These are phyloP conservation scores for Fomitiporia mediterranea DNA, from an alignment of 1,284 basidiomycete genomes.

Conservation along the genomic window DNA sequence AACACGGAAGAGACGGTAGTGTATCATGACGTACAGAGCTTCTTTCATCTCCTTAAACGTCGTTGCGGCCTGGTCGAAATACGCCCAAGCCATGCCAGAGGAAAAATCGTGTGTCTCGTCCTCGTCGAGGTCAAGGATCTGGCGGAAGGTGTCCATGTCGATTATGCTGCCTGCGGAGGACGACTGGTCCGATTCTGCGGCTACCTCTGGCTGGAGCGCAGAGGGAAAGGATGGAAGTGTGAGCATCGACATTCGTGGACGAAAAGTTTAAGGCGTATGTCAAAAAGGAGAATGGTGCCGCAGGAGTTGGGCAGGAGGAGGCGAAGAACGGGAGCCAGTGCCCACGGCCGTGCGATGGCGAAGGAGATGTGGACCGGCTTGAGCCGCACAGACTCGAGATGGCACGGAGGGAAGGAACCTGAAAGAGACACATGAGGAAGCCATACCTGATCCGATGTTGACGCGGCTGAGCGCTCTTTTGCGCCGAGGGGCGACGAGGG, in stretches of 20 bases:
- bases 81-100: slow-evolving; percentile 71
- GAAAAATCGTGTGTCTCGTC: slow-evolving; percentile 78
- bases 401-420: not conserved
- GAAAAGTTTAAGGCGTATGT: not conserved
- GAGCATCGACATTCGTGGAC: slow-evolving; percentile 10
- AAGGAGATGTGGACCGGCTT: not conserved
- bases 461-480: not conserved
- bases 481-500: slow-evolving; percentile 1
- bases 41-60: slow-evolving; percentile 80
- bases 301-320: not conserved
- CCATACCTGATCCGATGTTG: slow-evolving; percentile 18
- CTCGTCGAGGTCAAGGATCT: slow-evolving; percentile 90
- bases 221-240: slow-evolving; percentile 11
- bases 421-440: slow-evolving; percentile 3
- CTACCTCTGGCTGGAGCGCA: slow-evolving; percentile 5
- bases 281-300: not conserved
- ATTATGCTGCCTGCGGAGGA: slow-evolving; percentile 36
- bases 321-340: not conserved
- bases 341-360: not conserved
- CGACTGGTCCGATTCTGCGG: slow-evolving; percentile 5
- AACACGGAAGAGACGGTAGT: slow-evolving; percentile 25
- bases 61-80: slow-evolving; percentile 70
- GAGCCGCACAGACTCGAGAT: not conserved
- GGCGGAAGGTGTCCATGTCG: slow-evolving; percentile 76
- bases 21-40: slow-evolving; percentile 55